Evolutionary conservation across 106 monocot genomes (phyloP).

Genomic region (Amphibolis antarctica): DNA sequence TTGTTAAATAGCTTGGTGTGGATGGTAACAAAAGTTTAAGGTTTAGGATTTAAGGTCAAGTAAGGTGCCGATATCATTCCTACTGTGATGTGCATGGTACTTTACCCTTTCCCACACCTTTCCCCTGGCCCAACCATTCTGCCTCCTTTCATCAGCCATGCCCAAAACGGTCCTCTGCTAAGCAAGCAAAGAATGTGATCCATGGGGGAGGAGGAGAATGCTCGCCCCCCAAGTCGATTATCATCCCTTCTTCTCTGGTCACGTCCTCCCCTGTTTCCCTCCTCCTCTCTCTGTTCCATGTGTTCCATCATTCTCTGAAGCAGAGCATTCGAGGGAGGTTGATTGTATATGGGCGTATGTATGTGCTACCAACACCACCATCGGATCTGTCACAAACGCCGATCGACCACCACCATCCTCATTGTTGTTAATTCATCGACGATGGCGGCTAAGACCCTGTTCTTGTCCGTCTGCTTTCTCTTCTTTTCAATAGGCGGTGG

Average conservation of each 20-base stretch:
- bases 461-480: slow-evolving; percentile 1
- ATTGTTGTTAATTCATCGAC: not conserved
- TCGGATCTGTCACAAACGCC: not conserved
- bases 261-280: not conserved
- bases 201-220: not conserved
- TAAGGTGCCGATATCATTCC: too few species aligned
- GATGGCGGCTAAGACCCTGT: not conserved
- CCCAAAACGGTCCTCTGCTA: slow-evolving; percentile 1
- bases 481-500: not conserved
- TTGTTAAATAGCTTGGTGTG: too few species aligned
- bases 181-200: slow-evolving; percentile 1
- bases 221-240: not conserved
- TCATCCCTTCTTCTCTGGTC: not conserved
- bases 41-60: too few species aligned
- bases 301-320: not conserved
- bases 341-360: too few species aligned
- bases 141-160: not conserved
- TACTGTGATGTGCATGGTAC: too few species aligned
- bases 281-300: not conserved
- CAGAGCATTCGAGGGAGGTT: too few species aligned
- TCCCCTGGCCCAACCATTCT: not conserved
- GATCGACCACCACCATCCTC: not conserved
- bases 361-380: too few species aligned
- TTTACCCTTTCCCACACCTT: not conserved
- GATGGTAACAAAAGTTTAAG: too few species aligned